Percentiles rank a stretch among this genome's conserved stretches.
Evolutionary conservation across 768 basidiomycete species (phyloP).

Genomic region (Kwoniella heveanensis): DNA sequence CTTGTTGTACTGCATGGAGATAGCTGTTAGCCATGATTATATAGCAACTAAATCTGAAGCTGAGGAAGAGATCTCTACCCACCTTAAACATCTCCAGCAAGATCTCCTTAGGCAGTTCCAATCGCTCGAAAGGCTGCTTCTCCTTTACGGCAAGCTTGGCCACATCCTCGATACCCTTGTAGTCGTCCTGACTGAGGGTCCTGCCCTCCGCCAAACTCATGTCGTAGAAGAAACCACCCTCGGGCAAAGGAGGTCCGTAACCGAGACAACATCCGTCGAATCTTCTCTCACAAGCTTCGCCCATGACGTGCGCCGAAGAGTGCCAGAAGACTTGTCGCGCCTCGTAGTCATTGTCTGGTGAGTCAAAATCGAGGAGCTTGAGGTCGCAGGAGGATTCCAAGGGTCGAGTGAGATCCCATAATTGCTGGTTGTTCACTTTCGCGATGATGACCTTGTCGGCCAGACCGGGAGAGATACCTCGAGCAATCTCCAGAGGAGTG

Average conservation of each 20-base stretch:
- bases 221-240: conserved; percentile 96
- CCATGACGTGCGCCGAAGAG: conserved; percentile 96
- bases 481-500: conserved; percentile 85
- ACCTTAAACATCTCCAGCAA: conserved; percentile 95
- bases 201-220: conserved; percentile 67
- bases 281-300: conserved; percentile 92
- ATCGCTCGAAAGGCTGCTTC: conserved; percentile 93
- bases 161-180: conserved; percentile 83
- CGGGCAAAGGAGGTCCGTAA: conserved; percentile 93
- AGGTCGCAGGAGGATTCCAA: conserved; percentile 81
- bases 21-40: not conserved
- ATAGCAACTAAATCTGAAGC: not conserved
- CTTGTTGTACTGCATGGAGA: conserved; percentile 84
- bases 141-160: conserved; percentile 88
- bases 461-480: conserved; percentile 79
- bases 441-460: conserved; percentile 89
- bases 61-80: no score
- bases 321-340: conserved; percentile 99
- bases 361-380: conserved; percentile 85
- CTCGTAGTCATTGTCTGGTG: conserved; percentile 55
- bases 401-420: conserved; percentile 95
- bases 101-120: conserved; percentile 91
- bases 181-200: conserved; percentile 77
- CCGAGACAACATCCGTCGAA: conserved; percentile 92
- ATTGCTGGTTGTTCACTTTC: conserved; percentile 66